Evolutionary conservation across 2,329 filamentous ascomycete genomes (phyloP).

Genomic region (Aulographum hederae): DNA sequence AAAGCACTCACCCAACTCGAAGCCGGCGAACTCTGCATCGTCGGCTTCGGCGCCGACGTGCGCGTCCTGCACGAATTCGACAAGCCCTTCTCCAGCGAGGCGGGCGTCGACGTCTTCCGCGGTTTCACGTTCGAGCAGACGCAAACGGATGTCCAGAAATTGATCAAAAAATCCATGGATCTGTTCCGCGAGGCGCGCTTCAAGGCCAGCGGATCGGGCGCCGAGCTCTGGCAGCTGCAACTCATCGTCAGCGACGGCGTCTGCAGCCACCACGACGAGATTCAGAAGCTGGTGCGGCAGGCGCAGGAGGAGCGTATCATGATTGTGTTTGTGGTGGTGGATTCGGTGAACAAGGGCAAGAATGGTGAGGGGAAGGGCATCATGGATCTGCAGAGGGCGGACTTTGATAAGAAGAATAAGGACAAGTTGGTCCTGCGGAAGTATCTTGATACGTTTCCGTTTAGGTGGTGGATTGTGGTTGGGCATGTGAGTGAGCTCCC

Average conservation of each 20-base stretch:
- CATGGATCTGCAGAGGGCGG: slow-evolving; percentile 72
- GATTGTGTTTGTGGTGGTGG: slow-evolving; percentile 95
- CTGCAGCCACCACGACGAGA: slow-evolving; percentile 73
- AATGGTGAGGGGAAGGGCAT: slow-evolving; percentile 37
- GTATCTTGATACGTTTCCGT: slow-evolving; percentile 82
- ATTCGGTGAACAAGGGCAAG: slow-evolving; percentile 27
- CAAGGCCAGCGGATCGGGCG: slow-evolving; percentile 26
- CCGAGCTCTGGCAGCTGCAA: slow-evolving; percentile 86
- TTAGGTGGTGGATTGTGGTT: slow-evolving; percentile 92
- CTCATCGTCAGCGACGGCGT: slow-evolving; percentile 88
- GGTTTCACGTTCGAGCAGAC: slow-evolving; percentile 73
- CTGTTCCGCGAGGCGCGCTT: slow-evolving; percentile 63
- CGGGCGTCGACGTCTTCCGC: slow-evolving; percentile 68
- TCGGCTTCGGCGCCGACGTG: slow-evolving; percentile 74
- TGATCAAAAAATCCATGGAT: slow-evolving; percentile 62
- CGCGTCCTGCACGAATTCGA: slow-evolving; percentile 76
- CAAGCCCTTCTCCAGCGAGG: slow-evolving; percentile 61
- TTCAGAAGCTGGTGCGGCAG: slow-evolving; percentile 65
- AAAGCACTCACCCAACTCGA: slow-evolving; percentile 83
- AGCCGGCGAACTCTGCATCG: slow-evolving; percentile 77
- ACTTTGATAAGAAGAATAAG: slow-evolving; percentile 52
- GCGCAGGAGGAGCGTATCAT: slow-evolving; percentile 90
- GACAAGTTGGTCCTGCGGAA: slow-evolving; percentile 61
- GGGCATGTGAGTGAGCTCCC: slow-evolving; percentile 83
- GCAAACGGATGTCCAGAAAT: slow-evolving; percentile 64